Conservation (phyloP, 2,329 filamentous ascomycete species). For the Cladosporium austrohemisphaericum region DNA sequence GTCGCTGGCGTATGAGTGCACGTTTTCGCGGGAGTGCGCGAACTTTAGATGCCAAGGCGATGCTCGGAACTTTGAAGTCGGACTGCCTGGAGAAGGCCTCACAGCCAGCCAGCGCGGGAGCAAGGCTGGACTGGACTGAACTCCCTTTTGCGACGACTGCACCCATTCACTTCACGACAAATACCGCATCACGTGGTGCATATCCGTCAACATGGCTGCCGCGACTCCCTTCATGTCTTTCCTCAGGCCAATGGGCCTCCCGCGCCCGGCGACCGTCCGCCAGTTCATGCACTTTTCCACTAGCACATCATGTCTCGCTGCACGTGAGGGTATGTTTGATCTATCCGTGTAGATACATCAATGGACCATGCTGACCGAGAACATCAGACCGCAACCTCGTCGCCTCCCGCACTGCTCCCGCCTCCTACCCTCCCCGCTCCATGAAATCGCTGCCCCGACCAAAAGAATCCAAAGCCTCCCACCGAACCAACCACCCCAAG, state of each 20-base stretch:
- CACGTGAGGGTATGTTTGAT: conserved; percentile 27
- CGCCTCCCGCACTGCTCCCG: conserved; percentile 31
- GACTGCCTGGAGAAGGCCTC: conserved; percentile 1
- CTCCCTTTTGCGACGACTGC: conserved; percentile 19
- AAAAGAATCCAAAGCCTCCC: conserved; percentile 34
- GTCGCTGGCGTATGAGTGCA: conserved; percentile 15
- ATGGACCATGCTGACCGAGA: conserved; percentile 1
- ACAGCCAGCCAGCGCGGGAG: not conserved
- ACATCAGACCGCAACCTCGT: conserved; percentile 31
- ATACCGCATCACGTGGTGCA: conserved; percentile 35
- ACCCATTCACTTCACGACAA: conserved; percentile 7
- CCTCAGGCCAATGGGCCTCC: conserved; percentile 38
- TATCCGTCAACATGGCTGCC: conserved; percentile 16
- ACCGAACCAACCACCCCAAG: conserved; percentile 32
- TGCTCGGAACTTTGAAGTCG: too few species aligned
- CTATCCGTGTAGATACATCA: conserved; percentile 1
- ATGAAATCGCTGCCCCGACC: conserved; percentile 34
- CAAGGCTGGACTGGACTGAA: too few species aligned
- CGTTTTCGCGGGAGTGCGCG: conserved; percentile 8
- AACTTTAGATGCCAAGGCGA: conserved; percentile 5
- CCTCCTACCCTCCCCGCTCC: conserved; percentile 31
- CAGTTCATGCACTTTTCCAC: conserved; percentile 42
- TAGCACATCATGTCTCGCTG: conserved; percentile 23
- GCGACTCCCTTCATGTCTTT: conserved; percentile 37
- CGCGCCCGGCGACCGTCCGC: conserved; percentile 34